phyloP scores from a whole-genome alignment of 2,329 filamentous ascomycete species.

The Fusarium sp. region DNA sequence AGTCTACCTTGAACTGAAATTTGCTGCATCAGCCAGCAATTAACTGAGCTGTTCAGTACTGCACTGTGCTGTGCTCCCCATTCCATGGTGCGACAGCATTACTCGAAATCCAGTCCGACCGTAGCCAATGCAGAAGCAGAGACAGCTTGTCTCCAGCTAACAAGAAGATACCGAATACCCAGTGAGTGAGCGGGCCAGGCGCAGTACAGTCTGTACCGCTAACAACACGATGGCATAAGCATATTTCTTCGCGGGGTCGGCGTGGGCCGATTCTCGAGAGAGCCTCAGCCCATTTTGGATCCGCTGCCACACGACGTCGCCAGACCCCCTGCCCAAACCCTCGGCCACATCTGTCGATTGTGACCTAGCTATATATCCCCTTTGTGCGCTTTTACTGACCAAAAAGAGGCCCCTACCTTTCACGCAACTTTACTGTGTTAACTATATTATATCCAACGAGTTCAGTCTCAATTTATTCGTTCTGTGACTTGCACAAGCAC shows the following conservation, averaged over 20 bases:
- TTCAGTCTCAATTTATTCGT: slow-evolving; percentile 17
- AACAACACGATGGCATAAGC: slow-evolving; percentile 43
- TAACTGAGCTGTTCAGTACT: not conserved
- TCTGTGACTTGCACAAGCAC: slow-evolving; percentile 25
- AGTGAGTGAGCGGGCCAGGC: not conserved
- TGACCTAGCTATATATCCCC: slow-evolving; percentile 48
- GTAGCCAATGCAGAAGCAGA: slow-evolving; percentile 25
- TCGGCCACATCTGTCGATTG: slow-evolving; percentile 49
- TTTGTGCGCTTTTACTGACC: slow-evolving; percentile 41
- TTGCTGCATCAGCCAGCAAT: not conserved
- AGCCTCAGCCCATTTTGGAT: slow-evolving; percentile 53
- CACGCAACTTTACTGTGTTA: slow-evolving; percentile 27
- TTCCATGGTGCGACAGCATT: slow-evolving; percentile 27
- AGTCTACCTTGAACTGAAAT: not conserved
- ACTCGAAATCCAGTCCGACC: slow-evolving; percentile 31
- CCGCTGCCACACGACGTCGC: slow-evolving; percentile 52
- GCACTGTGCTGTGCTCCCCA: slow-evolving; percentile 1
- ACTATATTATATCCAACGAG: slow-evolving; percentile 31
- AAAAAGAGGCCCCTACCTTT: slow-evolving; percentile 22
- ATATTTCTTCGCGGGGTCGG: slow-evolving; percentile 50
- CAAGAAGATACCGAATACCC: not conserved
- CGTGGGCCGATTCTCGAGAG: slow-evolving; percentile 52
- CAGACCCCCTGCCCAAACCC: slow-evolving; percentile 48
- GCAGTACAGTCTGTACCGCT: slow-evolving; percentile 9
- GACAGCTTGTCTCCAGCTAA: slow-evolving; percentile 2